phyloP scores from a whole-genome alignment of 2,329 filamentous ascomycete genomes.

The Fusarium citri region DNA sequence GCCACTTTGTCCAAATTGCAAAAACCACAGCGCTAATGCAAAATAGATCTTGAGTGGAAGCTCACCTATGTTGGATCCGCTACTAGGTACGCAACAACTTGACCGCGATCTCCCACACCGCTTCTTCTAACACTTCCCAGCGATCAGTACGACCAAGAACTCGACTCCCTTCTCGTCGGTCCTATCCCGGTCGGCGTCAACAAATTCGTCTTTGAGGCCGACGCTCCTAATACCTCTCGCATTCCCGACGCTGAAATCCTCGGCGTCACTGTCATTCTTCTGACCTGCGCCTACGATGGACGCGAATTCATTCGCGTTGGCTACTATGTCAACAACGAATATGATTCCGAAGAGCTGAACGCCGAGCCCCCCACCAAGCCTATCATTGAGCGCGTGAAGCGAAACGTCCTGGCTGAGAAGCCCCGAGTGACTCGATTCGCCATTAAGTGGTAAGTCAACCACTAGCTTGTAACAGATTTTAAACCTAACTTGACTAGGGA shows the following conservation, averaged over 20 bases:
- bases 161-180: constrained; percentile 94
- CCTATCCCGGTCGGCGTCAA: constrained; percentile 98
- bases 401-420: constrained; percentile 96
- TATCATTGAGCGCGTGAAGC: constrained; percentile 88
- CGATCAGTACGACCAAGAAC: constrained; percentile 97
- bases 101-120: constrained; percentile 27
- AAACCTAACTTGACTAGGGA: constrained; percentile 71
- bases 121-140: constrained; percentile 58
- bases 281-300: constrained; percentile 96
- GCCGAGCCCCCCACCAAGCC: constrained; percentile 93
- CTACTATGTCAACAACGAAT: constrained; percentile 99
- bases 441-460: constrained; percentile 87
- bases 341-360: constrained; percentile 89
- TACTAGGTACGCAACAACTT: constrained; percentile 77
- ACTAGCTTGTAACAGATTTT: not conserved
- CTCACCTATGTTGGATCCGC: constrained; percentile 98
- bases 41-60: constrained; percentile 96
- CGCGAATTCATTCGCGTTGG: constrained; percentile 97
- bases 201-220: constrained; percentile 98
- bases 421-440: constrained; percentile 96
- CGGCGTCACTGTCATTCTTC: constrained; percentile 94
- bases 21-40: constrained; percentile 32
- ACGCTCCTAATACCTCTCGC: constrained; percentile 87
- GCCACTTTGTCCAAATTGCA: not conserved
- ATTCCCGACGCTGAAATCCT: constrained; percentile 96